Evolutionary conservation across 768 basidiomycete genomes (phyloP).

Genomic region (Sarcodon sp.): DNA sequence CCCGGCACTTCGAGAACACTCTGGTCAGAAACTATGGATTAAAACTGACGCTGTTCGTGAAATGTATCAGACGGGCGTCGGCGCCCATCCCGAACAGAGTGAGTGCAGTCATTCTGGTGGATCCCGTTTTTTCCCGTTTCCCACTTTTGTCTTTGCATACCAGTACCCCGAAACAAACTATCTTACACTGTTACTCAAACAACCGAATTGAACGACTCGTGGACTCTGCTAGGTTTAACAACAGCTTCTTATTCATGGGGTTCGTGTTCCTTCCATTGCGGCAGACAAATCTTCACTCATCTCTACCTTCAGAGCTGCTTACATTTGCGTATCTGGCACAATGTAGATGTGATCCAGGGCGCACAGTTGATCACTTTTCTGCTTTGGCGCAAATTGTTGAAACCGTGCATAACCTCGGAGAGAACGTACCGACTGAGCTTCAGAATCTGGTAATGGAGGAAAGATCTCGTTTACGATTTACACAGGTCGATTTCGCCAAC

Average conservation of each 20-base stretch:
- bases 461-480: slow-evolving; percentile 51
- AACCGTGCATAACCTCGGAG: slow-evolving; percentile 33
- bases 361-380: slow-evolving; percentile 53
- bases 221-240: slow-evolving; percentile 51
- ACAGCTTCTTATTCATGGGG: slow-evolving; percentile 52
- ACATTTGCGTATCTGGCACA: slow-evolving; percentile 73
- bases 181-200: slow-evolving; percentile 28
- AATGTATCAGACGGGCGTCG: slow-evolving; percentile 60
- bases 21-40: slow-evolving; percentile 29
- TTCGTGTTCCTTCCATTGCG: slow-evolving; percentile 12
- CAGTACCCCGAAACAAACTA: slow-evolving; percentile 44
- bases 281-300: slow-evolving; percentile 2
- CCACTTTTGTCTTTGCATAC: slow-evolving; percentile 4
- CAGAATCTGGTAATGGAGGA: slow-evolving; percentile 51
- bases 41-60: slow-evolving; percentile 49
- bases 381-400: slow-evolving; percentile 38
- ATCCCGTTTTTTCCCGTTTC: not conserved
- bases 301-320: slow-evolving; percentile 39
- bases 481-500: slow-evolving; percentile 34
- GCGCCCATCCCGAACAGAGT: slow-evolving; percentile 74
- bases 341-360: slow-evolving; percentile 64
- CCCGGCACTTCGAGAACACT: slow-evolving; percentile 29
- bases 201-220: slow-evolving; percentile 23
- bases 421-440: slow-evolving; percentile 31
- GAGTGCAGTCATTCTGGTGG: slow-evolving; percentile 11